These are phyloP conservation scores for Neurospora discreta DNA, from an alignment of 495 filamentous ascomycete genomes.

Conservation along the genomic window DNA sequence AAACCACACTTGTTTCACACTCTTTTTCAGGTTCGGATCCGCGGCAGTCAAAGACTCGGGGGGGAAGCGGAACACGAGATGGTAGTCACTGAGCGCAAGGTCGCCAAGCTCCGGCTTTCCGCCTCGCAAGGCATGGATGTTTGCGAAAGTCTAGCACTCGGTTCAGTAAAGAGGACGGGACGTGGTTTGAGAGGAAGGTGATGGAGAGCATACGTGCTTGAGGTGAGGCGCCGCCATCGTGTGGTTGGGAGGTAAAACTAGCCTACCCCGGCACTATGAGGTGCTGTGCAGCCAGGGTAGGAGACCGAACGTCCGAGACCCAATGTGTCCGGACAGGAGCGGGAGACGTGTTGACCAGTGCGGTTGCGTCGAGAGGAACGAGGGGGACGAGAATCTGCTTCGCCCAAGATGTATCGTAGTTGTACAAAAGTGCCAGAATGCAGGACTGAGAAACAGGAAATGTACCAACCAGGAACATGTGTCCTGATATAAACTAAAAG, in stretches of 20 bases:
- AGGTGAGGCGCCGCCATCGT: slow-evolving; percentile 22
- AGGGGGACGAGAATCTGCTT: background rate
- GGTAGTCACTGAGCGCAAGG: slow-evolving; percentile 32
- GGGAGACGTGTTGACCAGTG: background rate
- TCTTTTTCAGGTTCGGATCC: slow-evolving; percentile 32
- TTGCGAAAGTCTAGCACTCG: slow-evolving; percentile 17
- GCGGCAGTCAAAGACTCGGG: slow-evolving; percentile 16
- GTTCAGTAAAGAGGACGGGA: slow-evolving; percentile 13
- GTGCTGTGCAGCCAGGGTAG: background rate
- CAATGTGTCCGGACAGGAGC: background rate
- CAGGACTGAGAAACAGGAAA: background rate
- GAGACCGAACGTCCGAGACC: background rate
- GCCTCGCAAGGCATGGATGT: slow-evolving; percentile 32
- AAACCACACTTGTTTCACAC: slow-evolving; percentile 67
- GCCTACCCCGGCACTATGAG: background rate
- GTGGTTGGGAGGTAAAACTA: background rate
- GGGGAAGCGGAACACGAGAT: slow-evolving; percentile 27
- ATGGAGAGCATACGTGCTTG: slow-evolving; percentile 17
- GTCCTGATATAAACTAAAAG: background rate
- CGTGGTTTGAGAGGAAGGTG: background rate
- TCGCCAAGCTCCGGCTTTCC: slow-evolving; percentile 32
- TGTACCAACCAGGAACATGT: background rate
- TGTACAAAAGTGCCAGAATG: background rate
- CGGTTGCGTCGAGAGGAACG: background rate
- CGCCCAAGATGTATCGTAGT: background rate